These are phyloP conservation scores for Fusarium odoratissimum DNA, from an alignment of 2,329 filamentous ascomycete genomes.

Conservation along the genomic window DNA sequence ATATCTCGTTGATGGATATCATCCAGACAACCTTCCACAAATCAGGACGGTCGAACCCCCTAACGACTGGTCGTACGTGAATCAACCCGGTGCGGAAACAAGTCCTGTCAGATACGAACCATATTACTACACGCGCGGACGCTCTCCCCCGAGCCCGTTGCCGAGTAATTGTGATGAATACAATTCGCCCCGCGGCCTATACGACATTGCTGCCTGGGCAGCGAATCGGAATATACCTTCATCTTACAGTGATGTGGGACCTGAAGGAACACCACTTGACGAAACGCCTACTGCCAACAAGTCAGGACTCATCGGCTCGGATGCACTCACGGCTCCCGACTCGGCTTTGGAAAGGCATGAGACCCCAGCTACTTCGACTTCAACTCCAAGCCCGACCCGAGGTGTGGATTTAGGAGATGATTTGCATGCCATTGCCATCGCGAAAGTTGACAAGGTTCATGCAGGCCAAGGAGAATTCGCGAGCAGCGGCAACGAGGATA, in stretches of 20 bases:
- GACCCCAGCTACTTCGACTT: constrained; percentile 33
- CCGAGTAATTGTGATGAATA: constrained; percentile 57
- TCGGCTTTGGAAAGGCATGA: constrained; percentile 27
- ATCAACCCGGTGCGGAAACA: constrained; percentile 52
- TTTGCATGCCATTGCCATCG: background rate
- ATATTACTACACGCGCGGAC: constrained; percentile 61
- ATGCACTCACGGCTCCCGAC: constrained; percentile 10
- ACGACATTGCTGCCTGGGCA: constrained; percentile 53
- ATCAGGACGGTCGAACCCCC: constrained; percentile 56
- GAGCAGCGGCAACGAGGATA: background rate
- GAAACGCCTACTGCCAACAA: constrained; percentile 40
- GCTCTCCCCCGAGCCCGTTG: constrained; percentile 65
- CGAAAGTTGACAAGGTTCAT: background rate
- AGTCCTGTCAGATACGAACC: constrained; percentile 53
- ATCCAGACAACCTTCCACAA: constrained; percentile 49
- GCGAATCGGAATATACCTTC: constrained; percentile 54
- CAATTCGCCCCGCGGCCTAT: constrained; percentile 45
- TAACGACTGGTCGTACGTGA: constrained; percentile 58
- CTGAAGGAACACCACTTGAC: constrained; percentile 36
- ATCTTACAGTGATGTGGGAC: constrained; percentile 53
- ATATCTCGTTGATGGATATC: constrained; percentile 53
- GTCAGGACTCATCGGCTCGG: constrained; percentile 21
- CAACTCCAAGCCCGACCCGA: constrained; percentile 20
- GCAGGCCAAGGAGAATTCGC: background rate
- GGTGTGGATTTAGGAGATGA: constrained; percentile 1